These are phyloP conservation scores for Castanospermum australe DNA, from an alignment of 306 rosid species.

Conservation along the genomic window DNA sequence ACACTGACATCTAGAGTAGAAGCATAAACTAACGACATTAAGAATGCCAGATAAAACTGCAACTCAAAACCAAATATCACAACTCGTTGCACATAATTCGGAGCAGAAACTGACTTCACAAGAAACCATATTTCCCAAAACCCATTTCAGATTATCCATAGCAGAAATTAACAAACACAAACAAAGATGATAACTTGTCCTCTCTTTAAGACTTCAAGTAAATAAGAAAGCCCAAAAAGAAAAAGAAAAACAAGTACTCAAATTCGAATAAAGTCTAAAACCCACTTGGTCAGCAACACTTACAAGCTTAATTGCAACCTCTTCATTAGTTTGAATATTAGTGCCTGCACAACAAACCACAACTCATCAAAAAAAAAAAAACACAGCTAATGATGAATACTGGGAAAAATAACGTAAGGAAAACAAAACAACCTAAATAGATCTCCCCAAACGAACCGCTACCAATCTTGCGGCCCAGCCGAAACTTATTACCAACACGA, in stretches of 20 bases:
- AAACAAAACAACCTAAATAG: slow-evolving; percentile 63
- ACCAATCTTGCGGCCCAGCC: slow-evolving; percentile 91
- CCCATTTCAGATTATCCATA: slow-evolving; percentile 6
- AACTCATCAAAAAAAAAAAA: slow-evolving; percentile 29
- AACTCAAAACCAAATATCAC: neutral
- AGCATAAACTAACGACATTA: neutral
- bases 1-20: neutral
- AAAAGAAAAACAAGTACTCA: neutral
- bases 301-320: slow-evolving; percentile 96
- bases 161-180: neutral
- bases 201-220: neutral
- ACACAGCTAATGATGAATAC: neutral
- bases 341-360: slow-evolving; percentile 59
- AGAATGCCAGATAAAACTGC: neutral
- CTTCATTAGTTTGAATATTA: slow-evolving; percentile 90
- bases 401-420: neutral
- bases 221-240: neutral
- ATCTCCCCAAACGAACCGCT: slow-evolving; percentile 98
- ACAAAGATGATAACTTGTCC: neutral
- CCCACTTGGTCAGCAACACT: slow-evolving; percentile 39
- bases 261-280: slow-evolving; percentile 4
- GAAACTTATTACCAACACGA: slow-evolving; percentile 91
- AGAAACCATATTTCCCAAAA: neutral
- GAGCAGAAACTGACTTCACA: neutral
- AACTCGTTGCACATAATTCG: slow-evolving; percentile 13